Percentiles rank a stretch among this genome's conserved stretches.
Evolutionary conservation across 306 rosid genomes (phyloP).

Genomic region (Cyclanthera cordifolia): DNA sequence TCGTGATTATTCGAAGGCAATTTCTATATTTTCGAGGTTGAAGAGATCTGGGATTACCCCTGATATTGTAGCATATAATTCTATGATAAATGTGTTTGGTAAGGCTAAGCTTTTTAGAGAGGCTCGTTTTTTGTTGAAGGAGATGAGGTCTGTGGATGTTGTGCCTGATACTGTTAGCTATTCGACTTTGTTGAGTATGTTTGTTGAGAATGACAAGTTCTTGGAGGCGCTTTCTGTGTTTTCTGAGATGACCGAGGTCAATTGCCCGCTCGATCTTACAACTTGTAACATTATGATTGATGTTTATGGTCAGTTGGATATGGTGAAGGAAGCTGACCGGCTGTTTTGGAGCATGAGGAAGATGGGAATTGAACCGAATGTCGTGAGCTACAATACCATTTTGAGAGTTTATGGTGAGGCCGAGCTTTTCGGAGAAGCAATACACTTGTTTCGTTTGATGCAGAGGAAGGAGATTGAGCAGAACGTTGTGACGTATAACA

Average conservation of each 20-base stretch:
- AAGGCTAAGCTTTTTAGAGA: conserved; percentile 80
- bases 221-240: conserved; percentile 71
- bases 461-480: conserved; percentile 59
- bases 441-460: conserved; percentile 81
- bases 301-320: conserved; percentile 87
- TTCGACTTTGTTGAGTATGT: conserved; percentile 54
- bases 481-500: conserved; percentile 79
- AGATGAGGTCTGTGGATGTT: conserved; percentile 55
- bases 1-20: conserved; percentile 74
- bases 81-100: conserved; percentile 81
- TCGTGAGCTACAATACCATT: conserved; percentile 81
- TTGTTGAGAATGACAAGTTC: conserved; percentile 65
- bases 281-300: conserved; percentile 89
- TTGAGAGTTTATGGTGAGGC: conserved; percentile 91
- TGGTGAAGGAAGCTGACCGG: conserved; percentile 85
- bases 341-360: conserved; percentile 93
- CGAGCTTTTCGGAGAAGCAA: conserved; percentile 83
- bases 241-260: conserved; percentile 63
- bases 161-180: conserved; percentile 66
- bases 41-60: conserved; percentile 50
- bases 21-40: conserved; percentile 54
- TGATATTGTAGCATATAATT: conserved; percentile 64
- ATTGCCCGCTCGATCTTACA: conserved; percentile 52
- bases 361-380: conserved; percentile 69
- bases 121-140: conserved; percentile 57